These are phyloP conservation scores for Aspergillus nanangensis DNA, from an alignment of 495 filamentous ascomycete genomes.

Conservation along the genomic window DNA sequence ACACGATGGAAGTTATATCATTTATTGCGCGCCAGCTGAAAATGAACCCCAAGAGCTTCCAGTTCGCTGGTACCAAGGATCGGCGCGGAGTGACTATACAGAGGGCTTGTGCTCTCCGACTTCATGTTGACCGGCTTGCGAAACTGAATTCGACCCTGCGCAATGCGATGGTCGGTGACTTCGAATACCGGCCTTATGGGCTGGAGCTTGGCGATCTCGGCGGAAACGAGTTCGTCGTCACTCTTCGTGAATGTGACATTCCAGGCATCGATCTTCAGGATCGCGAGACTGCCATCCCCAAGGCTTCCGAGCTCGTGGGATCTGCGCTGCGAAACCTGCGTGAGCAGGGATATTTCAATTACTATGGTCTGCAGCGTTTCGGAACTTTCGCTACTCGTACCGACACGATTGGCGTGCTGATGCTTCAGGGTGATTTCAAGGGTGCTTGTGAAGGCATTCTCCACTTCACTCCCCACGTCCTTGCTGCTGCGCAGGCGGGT, in stretches of 20 bases:
- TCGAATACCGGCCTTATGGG: constrained; percentile 62
- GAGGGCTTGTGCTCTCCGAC: constrained; percentile 66
- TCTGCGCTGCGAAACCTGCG: constrained; percentile 49
- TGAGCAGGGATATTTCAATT: constrained; percentile 84
- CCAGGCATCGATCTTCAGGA: constrained; percentile 40
- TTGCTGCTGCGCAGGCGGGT: constrained; percentile 42
- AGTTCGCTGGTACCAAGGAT: constrained; percentile 94
- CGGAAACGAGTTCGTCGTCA: constrained; percentile 91
- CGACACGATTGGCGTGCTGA: constrained; percentile 73
- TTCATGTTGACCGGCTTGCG: constrained; percentile 58
- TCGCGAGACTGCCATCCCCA: constrained; percentile 27
- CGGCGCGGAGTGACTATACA: constrained; percentile 84
- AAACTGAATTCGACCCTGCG: constrained; percentile 58
- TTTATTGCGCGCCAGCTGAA: constrained; percentile 66
- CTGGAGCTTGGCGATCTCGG: constrained; percentile 76
- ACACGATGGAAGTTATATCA: constrained; percentile 88
- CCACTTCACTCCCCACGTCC: constrained; percentile 50
- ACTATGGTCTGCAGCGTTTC: constrained; percentile 93
- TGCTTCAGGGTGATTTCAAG: constrained; percentile 75
- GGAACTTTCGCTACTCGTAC: constrained; percentile 80
- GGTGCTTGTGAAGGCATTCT: constrained; percentile 73
- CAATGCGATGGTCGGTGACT: constrained; percentile 67
- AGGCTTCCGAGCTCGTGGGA: constrained; percentile 51
- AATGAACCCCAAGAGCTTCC: constrained; percentile 63
- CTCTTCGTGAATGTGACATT: constrained; percentile 75